Percentiles rank a stretch among this genome's conserved stretches.
Evolutionary conservation across 2,329 filamentous ascomycete genomes (phyloP).

Genomic region (Alternaria gansuensis): DNA sequence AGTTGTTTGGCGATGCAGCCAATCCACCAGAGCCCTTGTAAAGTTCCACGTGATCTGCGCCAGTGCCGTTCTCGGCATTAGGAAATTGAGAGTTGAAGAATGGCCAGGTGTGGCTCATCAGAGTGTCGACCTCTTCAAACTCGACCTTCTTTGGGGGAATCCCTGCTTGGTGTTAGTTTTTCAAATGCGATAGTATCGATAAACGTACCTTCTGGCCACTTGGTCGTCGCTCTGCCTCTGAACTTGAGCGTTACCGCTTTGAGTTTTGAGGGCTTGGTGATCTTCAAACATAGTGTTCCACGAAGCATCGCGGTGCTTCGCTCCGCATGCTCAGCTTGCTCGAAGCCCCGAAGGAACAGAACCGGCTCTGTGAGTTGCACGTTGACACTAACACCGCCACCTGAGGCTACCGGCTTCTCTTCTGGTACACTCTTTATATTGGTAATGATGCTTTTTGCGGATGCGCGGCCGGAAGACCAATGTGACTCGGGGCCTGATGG

Average conservation of each 20-base stretch:
- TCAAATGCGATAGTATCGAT: not conserved
- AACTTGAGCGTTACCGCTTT: slow-evolving; percentile 91
- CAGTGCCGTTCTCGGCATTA: slow-evolving; percentile 67
- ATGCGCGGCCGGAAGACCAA: slow-evolving; percentile 49
- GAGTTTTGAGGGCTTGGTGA: slow-evolving; percentile 91
- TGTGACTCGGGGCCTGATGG: slow-evolving; percentile 55
- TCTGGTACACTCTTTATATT: slow-evolving; percentile 51
- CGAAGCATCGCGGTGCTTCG: slow-evolving; percentile 82
- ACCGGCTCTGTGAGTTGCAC: slow-evolving; percentile 82
- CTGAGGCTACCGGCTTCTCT: slow-evolving; percentile 78
- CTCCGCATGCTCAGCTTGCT: slow-evolving; percentile 70
- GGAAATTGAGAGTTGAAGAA: slow-evolving; percentile 86
- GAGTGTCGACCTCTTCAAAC: slow-evolving; percentile 81
- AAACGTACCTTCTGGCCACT: slow-evolving; percentile 84
- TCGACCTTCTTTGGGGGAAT: slow-evolving; percentile 89
- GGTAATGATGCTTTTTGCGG: slow-evolving; percentile 48
- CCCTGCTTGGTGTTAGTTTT: slow-evolving; percentile 56
- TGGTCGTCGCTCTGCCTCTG: slow-evolving; percentile 82
- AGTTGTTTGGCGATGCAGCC: slow-evolving; percentile 58
- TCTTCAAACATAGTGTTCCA: slow-evolving; percentile 80
- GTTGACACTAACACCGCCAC: slow-evolving; percentile 76
- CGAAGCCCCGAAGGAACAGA: slow-evolving; percentile 80
- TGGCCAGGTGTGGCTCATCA: slow-evolving; percentile 87
- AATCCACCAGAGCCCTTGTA: slow-evolving; percentile 56
- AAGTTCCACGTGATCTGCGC: slow-evolving; percentile 69